Conservation (phyloP, 495 filamentous ascomycete species). For the Penicillium mononematosum region DNA sequence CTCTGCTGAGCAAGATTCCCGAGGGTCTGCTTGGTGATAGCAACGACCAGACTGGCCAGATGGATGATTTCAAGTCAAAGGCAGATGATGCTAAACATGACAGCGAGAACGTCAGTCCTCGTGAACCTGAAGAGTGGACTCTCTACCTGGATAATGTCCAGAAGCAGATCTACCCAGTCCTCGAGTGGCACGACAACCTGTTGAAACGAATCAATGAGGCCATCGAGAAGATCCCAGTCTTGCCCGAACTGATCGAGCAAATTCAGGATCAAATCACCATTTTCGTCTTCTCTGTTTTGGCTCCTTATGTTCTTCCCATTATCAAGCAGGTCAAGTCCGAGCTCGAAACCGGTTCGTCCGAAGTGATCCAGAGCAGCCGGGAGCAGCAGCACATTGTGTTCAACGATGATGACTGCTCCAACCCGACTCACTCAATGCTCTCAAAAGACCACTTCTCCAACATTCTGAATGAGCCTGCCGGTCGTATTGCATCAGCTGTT, state of each 20-base stretch:
- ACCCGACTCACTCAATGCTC: constrained; percentile 95
- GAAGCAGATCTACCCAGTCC: constrained; percentile 75
- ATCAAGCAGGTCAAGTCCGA: constrained; percentile 82
- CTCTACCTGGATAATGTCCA: constrained; percentile 62
- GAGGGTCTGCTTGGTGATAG: constrained; percentile 69
- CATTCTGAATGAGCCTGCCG: constrained; percentile 83
- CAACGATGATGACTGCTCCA: constrained; percentile 65
- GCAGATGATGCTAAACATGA: constrained; percentile 55
- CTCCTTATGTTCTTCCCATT: constrained; percentile 81
- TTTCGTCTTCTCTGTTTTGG: constrained; percentile 83
- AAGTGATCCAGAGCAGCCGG: constrained; percentile 77
- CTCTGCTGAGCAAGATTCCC: constrained; percentile 75
- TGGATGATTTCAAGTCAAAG: constrained; percentile 65
- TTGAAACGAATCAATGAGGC: constrained; percentile 73
- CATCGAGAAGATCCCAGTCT: constrained; percentile 75
- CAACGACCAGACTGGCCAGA: constrained; percentile 59
- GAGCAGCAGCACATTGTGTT: constrained; percentile 84
- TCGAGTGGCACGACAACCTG: constrained; percentile 85
- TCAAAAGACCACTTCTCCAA: constrained; percentile 92
- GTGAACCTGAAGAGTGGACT: constrained; percentile 74
- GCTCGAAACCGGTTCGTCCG: constrained; percentile 76
- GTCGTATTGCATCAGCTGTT: constrained; percentile 72
- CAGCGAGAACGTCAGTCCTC: constrained; percentile 60
- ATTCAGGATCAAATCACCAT: constrained; percentile 75
- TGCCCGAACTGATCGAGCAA: constrained; percentile 76